Evolutionary conservation across 352 stramenopile species (phyloP).

Genomic region (Phytophthora citricola): DNA sequence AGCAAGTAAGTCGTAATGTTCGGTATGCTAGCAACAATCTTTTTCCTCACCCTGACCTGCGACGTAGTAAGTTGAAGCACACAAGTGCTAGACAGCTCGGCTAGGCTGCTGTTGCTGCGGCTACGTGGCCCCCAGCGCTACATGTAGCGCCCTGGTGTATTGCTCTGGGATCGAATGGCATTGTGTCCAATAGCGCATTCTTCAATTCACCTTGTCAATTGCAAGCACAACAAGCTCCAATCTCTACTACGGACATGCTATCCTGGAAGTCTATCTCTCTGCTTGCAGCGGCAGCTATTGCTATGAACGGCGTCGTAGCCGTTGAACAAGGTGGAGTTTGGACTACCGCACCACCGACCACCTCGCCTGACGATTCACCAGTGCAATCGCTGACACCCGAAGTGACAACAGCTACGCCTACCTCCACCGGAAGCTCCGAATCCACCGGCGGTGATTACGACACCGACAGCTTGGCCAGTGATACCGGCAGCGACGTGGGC

Average conservation of each 20-base stretch:
- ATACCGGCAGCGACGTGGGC: conserved; percentile 4
- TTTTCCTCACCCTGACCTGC: conserved; percentile 2
- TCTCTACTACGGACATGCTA: conserved; percentile 6
- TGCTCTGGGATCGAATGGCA: too few relatives aligned
- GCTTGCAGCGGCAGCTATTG: conserved; percentile 14
- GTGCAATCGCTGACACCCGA: too few relatives aligned
- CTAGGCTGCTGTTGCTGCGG: too few relatives aligned
- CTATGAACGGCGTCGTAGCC: conserved; percentile 21
- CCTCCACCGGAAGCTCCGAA: neutral
- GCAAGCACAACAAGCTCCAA: neutral
- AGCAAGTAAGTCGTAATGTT: neutral
- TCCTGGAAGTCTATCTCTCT: conserved; percentile 22
- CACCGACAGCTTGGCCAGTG: conserved; percentile 8
- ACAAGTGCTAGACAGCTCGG: too few relatives aligned
- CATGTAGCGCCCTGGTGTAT: too few relatives aligned
- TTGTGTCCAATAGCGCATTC: conserved; percentile 23
- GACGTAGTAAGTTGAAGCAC: neutral
- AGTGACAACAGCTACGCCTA: too few relatives aligned
- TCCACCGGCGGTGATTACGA: conserved; percentile 1
- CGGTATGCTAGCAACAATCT: neutral
- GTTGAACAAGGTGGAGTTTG: conserved; percentile 20
- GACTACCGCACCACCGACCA: conserved; percentile 12
- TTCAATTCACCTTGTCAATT: conserved; percentile 11
- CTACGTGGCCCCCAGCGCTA: too few relatives aligned
- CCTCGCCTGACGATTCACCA: neutral